Evolutionary conservation across 768 basidiomycete species (phyloP), one percentile per base, ranked within the genome.

Genomic region (Tremella yokohamensis): DNA sequence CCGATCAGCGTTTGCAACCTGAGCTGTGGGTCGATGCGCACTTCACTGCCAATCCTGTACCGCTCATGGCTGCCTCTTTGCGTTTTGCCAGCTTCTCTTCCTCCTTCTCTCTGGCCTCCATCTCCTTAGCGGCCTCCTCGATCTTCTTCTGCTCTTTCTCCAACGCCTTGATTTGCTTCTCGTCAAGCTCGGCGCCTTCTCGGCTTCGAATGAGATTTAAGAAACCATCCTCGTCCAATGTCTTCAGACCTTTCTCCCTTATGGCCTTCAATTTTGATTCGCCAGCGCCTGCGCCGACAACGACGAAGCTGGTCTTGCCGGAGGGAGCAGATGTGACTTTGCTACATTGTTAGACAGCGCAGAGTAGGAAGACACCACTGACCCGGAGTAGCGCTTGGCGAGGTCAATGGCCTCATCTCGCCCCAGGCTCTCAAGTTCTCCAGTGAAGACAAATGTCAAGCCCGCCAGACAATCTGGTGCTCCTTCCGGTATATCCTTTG

Each of bases 341-440:
- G 2, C 94, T 96, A 69, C 51, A 2, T 2, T 26, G n/a, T 52
- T 22, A 51, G 54, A 11, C 26, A 3, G 16, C n/a, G 7, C 40
- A 7, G 9, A 39, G 13, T 25, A 18, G 2, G 22, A 34, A 50
- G 18, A n/a, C 8, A 2, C 54, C 1, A 80, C 89, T 61, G 49
- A 91, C 93, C 86, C 93, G 66, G 91, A 91, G 70, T 85, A 91
- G 3, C 92, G 89, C 76, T 99, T 98, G 0, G 87, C 94, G 6
- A 94, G 76, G 66, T 94, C 91, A 24, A 80, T 73, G 0, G 89
- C 87, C 65, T 96, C 92, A 1, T 97, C 90, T 38, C 96, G 82
- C 1, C 89, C 85, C 63, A 98, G 85, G 58, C 87, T 87, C 48
- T 82, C 83, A 47, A 98, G 78, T 66, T 99, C 94, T 15, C 93